phyloP scores from a whole-genome alignment of 495 filamentous ascomycete genomes.

The Talaromyces ruber region DNA sequence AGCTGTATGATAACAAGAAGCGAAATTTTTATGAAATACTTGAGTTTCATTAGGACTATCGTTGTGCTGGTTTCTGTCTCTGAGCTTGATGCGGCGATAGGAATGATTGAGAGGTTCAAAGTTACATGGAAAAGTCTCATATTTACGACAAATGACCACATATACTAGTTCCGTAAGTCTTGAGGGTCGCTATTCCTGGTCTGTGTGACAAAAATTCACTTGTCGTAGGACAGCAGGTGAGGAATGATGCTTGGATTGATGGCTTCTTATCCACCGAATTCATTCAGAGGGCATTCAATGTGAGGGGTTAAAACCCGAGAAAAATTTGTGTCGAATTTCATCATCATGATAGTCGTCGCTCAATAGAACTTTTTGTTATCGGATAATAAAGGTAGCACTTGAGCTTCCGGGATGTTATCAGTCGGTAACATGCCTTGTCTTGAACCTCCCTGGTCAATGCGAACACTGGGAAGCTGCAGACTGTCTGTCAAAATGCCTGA shows the following conservation, averaged over 20 bases:
- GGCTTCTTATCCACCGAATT: constrained; percentile 23
- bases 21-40: no score
- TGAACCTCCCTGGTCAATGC: neutral
- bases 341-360: neutral
- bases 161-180: constrained; percentile 33
- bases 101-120: constrained; percentile 24
- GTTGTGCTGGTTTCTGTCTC: constrained; percentile 29
- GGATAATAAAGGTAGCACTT: neutral
- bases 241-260: constrained; percentile 49
- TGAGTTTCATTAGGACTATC: constrained; percentile 44
- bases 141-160: constrained; percentile 29
- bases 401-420: neutral
- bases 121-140: constrained; percentile 25
- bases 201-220: constrained; percentile 41
- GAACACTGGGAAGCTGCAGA: neutral
- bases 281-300: constrained; percentile 35
- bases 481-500: neutral
- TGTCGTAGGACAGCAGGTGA: constrained; percentile 31
- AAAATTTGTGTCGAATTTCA: constrained; percentile 20
- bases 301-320: constrained; percentile 33
- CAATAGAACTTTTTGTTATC: neutral
- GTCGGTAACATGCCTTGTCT: neutral
- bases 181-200: neutral
- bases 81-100: constrained; percentile 31
- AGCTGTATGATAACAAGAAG: no score